Evolutionary conservation across 208 protist genomes (phyloP).

Genomic region (Crithidia bombi): DNA sequence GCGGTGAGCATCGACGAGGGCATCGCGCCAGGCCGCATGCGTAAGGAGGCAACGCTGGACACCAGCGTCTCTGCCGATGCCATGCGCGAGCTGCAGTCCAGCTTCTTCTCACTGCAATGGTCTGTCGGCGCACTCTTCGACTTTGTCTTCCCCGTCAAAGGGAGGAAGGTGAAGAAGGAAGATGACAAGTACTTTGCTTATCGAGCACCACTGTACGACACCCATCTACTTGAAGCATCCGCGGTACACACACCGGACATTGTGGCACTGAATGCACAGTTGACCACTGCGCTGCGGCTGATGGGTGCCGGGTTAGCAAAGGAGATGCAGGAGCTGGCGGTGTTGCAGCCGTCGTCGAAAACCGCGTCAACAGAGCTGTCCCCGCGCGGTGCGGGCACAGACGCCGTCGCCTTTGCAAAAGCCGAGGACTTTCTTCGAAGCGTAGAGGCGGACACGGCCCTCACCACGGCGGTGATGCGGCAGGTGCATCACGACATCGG

Average conservation of each 20-base stretch:
- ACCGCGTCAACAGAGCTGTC: neutral
- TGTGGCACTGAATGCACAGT: slow-evolving; percentile 28
- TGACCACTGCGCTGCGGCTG: slow-evolving; percentile 55
- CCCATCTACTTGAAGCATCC: slow-evolving; percentile 33
- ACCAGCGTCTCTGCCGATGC: slow-evolving; percentile 30
- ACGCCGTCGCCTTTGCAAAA: slow-evolving; percentile 4
- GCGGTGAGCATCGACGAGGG: slow-evolving; percentile 42
- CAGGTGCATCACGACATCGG: slow-evolving; percentile 38
- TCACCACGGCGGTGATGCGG: slow-evolving; percentile 23
- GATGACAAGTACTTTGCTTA: slow-evolving; percentile 30
- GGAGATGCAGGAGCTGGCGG: slow-evolving; percentile 27
- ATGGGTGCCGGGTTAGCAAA: slow-evolving; percentile 38
- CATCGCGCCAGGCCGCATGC: slow-evolving; percentile 14
- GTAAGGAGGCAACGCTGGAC: slow-evolving; percentile 20
- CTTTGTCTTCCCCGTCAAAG: slow-evolving; percentile 54
- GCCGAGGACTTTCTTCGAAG: slow-evolving; percentile 16
- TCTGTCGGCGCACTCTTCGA: slow-evolving; percentile 62
- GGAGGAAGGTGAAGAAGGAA: slow-evolving; percentile 15
- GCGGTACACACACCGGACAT: slow-evolving; percentile 27
- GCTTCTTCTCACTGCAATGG: slow-evolving; percentile 75
- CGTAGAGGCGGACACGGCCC: slow-evolving; percentile 4
- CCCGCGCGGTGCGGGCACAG: slow-evolving; percentile 11
- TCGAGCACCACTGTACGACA: slow-evolving; percentile 33
- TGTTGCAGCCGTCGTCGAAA: neutral
- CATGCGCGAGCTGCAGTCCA: slow-evolving; percentile 42